Conservation (phyloP, 257 asterid species). For the Jaltomata sinuosa region DNA sequence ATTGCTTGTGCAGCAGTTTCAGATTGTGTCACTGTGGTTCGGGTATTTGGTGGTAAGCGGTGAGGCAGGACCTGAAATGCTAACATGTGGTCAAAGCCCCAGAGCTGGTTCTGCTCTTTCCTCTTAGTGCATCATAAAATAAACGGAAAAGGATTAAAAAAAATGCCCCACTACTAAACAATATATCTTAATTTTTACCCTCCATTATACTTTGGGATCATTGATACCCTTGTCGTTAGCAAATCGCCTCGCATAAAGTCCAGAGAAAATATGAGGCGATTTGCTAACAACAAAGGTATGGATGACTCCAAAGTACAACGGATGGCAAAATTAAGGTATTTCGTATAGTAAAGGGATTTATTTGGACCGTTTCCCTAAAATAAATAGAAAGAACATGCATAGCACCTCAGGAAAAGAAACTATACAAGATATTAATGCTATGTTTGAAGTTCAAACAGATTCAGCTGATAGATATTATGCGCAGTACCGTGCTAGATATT, state of each 20-base stretch:
- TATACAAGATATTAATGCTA: background rate
- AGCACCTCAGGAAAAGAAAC: background rate
- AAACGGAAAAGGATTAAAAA: background rate
- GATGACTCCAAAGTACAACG: background rate
- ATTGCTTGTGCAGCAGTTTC: background rate
- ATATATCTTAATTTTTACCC: background rate
- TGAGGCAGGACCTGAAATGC: conserved; percentile 1
- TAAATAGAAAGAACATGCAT: background rate
- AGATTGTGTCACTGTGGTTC: background rate
- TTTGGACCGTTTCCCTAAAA: background rate
- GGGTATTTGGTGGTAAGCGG: background rate
- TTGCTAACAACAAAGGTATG: background rate
- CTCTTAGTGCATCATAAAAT: background rate
- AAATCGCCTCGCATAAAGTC: background rate
- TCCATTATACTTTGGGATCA: background rate
- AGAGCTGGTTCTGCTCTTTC: background rate
- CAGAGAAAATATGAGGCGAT: background rate
- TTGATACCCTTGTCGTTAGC: background rate
- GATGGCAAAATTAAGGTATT: background rate
- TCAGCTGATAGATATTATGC: background rate
- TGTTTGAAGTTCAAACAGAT: background rate
- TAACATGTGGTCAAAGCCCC: background rate
- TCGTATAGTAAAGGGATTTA: background rate
- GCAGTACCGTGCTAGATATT: background rate
- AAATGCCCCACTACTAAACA: background rate